Conservation (phyloP, 805 yeast species). For the Kluyveromyces siamensis region DNA sequence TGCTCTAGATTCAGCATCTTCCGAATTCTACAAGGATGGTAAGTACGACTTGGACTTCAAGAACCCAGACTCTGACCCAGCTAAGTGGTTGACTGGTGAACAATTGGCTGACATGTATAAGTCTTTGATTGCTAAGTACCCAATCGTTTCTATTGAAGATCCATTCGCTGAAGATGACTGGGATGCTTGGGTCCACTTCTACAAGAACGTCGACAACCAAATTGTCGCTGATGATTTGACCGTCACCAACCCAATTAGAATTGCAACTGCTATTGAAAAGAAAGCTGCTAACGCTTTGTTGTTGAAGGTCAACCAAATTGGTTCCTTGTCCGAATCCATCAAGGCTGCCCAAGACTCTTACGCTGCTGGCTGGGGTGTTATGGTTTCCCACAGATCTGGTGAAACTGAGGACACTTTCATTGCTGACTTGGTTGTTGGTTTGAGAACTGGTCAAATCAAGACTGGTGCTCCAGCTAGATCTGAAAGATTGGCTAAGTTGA, state of each 20-base stretch:
- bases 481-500: conserved; percentile 97
- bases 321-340: conserved; percentile 92
- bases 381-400: conserved; percentile 99
- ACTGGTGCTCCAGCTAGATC: conserved; percentile 99
- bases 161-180: conserved; percentile 99
- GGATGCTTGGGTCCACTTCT: conserved; percentile 95
- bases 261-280: conserved; percentile 91
- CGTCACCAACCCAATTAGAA: conserved; percentile 94
- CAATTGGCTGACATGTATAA: conserved; percentile 81
- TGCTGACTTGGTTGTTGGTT: conserved; percentile 96
- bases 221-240: conserved; percentile 98
- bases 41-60: conserved; percentile 97
- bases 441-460: conserved; percentile 98
- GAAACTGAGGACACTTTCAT: conserved; percentile 98
- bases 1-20: conserved; percentile 94
- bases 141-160: conserved; percentile 97
- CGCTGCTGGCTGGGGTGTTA: conserved; percentile 98
- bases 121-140: conserved; percentile 77
- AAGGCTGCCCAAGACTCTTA: conserved; percentile 93
- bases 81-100: conserved; percentile 86
- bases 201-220: conserved; percentile 67
- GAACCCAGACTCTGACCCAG: conserved; percentile 84
- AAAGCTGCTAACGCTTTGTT: conserved; percentile 91
- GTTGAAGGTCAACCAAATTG: conserved; percentile 98
- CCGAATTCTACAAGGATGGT: conserved; percentile 96